phyloP scores from a whole-genome alignment of 768 basidiomycete species.

The Pleurotus salmoneostramineus region DNA sequence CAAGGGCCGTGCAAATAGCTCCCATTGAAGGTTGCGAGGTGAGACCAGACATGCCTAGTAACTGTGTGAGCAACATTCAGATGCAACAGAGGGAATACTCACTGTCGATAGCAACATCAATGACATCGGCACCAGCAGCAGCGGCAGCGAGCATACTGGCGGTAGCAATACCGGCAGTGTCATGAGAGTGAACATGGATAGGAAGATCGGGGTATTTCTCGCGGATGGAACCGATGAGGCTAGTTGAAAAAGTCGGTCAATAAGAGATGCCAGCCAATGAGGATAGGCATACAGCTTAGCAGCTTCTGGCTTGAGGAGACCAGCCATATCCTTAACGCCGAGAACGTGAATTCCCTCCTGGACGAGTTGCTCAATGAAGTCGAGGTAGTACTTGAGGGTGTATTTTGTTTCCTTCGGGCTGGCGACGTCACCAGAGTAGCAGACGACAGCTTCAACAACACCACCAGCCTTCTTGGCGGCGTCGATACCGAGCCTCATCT shows the following conservation, averaged over 20 bases:
- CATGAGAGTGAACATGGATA: slow-evolving; percentile 99
- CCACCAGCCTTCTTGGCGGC: slow-evolving; percentile 99
- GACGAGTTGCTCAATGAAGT: slow-evolving; percentile 92
- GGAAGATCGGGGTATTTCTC: slow-evolving; percentile 96
- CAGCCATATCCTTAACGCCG: slow-evolving; percentile 99
- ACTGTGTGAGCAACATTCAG: slow-evolving; percentile 12
- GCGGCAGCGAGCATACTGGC: slow-evolving; percentile 98
- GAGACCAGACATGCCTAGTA: slow-evolving; percentile 90
- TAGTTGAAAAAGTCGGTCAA: slow-evolving; percentile 22
- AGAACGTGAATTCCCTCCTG: slow-evolving; percentile 94
- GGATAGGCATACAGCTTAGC: slow-evolving; percentile 69
- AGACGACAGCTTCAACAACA: slow-evolving; percentile 95
- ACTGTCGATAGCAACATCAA: slow-evolving; percentile 99
- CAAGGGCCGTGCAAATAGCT: slow-evolving; percentile 89
- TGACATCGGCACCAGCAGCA: slow-evolving; percentile 95
- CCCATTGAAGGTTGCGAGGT: slow-evolving; percentile 99
- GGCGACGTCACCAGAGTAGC: slow-evolving; percentile 97
- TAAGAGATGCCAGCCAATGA: neutral
- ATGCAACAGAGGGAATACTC: slow-evolving; percentile 23
- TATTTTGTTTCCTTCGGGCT: slow-evolving; percentile 95
- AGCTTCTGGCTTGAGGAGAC: slow-evolving; percentile 90
- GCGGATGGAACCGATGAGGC: slow-evolving; percentile 91
- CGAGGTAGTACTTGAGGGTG: slow-evolving; percentile 94
- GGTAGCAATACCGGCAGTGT: slow-evolving; percentile 96
- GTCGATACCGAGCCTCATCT: slow-evolving; percentile 98